Evolutionary conservation across 2,329 filamentous ascomycete species (phyloP), one percentile per base, ranked within the genome.

Genomic region (Alternaria burnsii): DNA sequence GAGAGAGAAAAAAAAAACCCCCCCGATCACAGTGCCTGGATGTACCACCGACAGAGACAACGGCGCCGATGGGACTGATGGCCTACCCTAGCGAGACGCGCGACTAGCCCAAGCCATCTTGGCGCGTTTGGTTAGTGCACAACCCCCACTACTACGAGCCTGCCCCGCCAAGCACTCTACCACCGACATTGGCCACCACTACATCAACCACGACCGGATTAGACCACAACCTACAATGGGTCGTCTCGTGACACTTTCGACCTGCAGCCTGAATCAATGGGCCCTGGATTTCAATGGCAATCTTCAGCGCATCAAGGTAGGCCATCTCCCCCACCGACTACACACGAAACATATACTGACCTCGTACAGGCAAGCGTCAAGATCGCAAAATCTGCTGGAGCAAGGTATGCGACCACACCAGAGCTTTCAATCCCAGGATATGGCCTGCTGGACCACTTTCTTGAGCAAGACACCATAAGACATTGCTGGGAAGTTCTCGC

Each of bases 391-490:
- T 32, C 32, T 3, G 32, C 36, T 16, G 52, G 57, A 38, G 43
- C 52, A 11, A 51, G 36, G 16, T 56, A 56, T 32, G 30, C 32
- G 12, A 52, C 53, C 4, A 54, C 52, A 7, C 54, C 58, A 8
- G 58, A 59, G 41, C 46, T 59, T 10, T 41, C 87, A 40, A 65
- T 75, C 24, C 66, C 59, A 10, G 73, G 73, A n/a, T 67, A 69
- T 42, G 67, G 68, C 26, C 62, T 58, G 30, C 83, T 91, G 7
- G 90, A 93, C 73, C 89, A 91, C 69, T 90, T 79, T 64, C 63
- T 68, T 11, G 66, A 68, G 38, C 58, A 55, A 10, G 63, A 70
- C 11, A 61, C 62, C 1, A 65, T 61, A 28, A 65, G 71, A 18
- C 76, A 79, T 58, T 76, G 63, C 43, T 70, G 73, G 89, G 88